A percentile compares a stretch with the other conserved stretches of the same genome.
Evolutionary conservation across 2,329 filamentous ascomycete species (phyloP).

Genomic region (Beauveria asiatica): DNA sequence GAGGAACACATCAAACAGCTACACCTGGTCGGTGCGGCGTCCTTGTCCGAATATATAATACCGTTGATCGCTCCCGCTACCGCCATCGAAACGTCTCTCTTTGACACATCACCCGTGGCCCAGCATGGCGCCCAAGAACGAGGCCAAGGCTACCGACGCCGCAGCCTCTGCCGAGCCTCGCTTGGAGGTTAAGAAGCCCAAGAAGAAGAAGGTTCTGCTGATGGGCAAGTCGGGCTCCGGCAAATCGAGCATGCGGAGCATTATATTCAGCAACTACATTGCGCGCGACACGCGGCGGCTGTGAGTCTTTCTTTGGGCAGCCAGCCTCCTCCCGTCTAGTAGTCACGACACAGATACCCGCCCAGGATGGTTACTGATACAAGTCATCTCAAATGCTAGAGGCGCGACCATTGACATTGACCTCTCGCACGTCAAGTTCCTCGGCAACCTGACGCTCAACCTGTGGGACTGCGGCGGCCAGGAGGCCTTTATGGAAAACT

Average conservation of each 20-base stretch:
- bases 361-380: background rate
- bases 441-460: constrained; percentile 94
- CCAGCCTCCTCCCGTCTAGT: background rate
- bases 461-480: constrained; percentile 98
- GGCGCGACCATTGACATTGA: constrained; percentile 98
- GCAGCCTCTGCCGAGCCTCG: constrained; percentile 27
- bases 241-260: constrained; percentile 96
- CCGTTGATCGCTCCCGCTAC: background rate
- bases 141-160: constrained; percentile 22
- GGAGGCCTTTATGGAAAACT: constrained; percentile 98
- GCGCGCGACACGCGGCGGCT: constrained; percentile 88
- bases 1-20: too few species aligned
- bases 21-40: too few species aligned
- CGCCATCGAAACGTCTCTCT: background rate
- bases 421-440: constrained; percentile 96
- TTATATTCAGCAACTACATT: constrained; percentile 98
- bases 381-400: constrained; percentile 22
- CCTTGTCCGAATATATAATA: too few species aligned
- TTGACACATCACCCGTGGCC: background rate
- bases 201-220: constrained; percentile 79
- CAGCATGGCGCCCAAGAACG: constrained; percentile 26
- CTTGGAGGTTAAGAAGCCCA: constrained; percentile 55
- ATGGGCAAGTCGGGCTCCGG: constrained; percentile 97
- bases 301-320: constrained; percentile 28
- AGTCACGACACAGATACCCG: background rate